Percentiles rank a stretch among this genome's conserved stretches.
Conservation (phyloP, 2,329 filamentous ascomycete species). For the Plenodomus tracheiphilus region DNA sequence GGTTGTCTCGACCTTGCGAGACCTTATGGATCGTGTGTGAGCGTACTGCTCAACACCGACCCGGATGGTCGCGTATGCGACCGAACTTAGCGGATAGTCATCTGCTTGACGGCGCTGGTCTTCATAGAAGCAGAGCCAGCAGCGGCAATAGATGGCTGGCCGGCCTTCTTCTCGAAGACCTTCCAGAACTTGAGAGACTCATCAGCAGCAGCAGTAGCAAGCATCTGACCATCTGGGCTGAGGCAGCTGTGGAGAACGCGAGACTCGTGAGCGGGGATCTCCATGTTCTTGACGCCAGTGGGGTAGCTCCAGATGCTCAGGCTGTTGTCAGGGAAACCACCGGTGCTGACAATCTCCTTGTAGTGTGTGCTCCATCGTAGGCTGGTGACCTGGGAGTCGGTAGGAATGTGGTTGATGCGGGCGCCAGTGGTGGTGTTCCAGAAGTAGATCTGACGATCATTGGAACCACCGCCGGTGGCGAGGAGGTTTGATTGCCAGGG, state of each 20-base stretch:
- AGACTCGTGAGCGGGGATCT: constrained; percentile 97
- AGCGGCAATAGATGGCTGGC: constrained; percentile 65
- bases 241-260: constrained; percentile 95
- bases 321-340: constrained; percentile 98
- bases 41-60: constrained; percentile 14
- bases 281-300: constrained; percentile 92
- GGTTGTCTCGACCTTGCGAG: constrained; percentile 16
- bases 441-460: constrained; percentile 98
- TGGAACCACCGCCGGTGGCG: constrained; percentile 92
- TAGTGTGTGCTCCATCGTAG: constrained; percentile 96
- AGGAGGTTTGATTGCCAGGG: constrained; percentile 98
- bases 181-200: constrained; percentile 99
- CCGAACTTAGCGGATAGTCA: constrained; percentile 62
- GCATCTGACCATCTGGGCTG: constrained; percentile 96
- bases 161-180: constrained; percentile 98
- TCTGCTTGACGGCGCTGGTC: constrained; percentile 84
- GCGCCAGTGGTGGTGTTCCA: constrained; percentile 99
- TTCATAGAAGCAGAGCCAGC: constrained; percentile 74
- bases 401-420: constrained; percentile 98
- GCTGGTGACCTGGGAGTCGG: constrained; percentile 94
- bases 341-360: constrained; percentile 96
- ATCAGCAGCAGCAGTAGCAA: constrained; percentile 92
- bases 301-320: constrained; percentile 99
- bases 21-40: constrained; percentile 15
- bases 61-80: neutral